Base-by-base conservation (phyloP, 139 green algal genomes). In the Chlamydomonas applanata region DNA sequence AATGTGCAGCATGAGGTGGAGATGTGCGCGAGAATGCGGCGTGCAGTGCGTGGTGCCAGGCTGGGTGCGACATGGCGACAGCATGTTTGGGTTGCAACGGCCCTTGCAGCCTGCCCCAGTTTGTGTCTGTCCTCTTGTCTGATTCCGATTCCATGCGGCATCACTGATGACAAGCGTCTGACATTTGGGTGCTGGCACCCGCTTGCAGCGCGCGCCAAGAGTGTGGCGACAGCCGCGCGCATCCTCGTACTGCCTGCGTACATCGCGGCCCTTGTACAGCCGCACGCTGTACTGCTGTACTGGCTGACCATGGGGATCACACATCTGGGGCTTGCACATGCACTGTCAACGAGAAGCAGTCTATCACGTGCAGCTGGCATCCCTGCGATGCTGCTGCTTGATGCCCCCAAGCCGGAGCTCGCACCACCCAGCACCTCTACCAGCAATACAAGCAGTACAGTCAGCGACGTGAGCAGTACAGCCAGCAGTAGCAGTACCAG, bases 211-310 rank as follows among this genome's bases (percentile, higher is more conserved):
- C 0, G 16, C 34, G 32, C 62, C 20, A 22, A 53, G 62, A 36
- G 16, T 49, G 14, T 69, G 65, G 52, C 29, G 17, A 53, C 32
- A 65, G 36, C 3, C 67, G n/a, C 25, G n/a, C 59, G 30, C 9
- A 40, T 25, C 59, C n/a, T 66, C n/a, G n/a, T 30, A 7, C 59
- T 22, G 25, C 77, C 4, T 65, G 77, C 32, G 61, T 82, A 57
- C 9, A 64, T 29, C 64, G 2, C 34, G 1, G 40, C 71, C 3
- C 54, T 78, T 30, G 29, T 78, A 25, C 77, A 82, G 64, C 71
- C 77, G 17, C 71, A 82, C 36, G 71, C 77, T 13, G 65, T 72
- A 32, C 65, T 82, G 53, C 54, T 78, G 2, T 75, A 75, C 65
- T 82, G 77, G 77, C 22, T 45, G 0, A 46, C 32, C n/a, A 53